Conservation (phyloP, 257 asterid species). For the Nicotiana obtusifolia region DNA sequence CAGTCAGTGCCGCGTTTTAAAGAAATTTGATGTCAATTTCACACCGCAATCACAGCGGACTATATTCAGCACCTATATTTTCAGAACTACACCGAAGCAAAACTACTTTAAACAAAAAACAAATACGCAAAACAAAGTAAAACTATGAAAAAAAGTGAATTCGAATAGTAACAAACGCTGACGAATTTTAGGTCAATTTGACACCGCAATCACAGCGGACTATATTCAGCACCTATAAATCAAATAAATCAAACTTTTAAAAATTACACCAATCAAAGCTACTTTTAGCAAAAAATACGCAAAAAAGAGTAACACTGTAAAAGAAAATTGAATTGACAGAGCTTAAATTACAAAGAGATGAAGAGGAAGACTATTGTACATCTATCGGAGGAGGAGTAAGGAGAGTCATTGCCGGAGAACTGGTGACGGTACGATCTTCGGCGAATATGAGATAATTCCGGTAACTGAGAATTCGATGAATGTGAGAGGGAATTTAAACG, state of each 20-base stretch:
- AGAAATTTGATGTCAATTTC: conserved; percentile 15
- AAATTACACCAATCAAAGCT: conserved; percentile 1
- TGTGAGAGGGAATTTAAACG: background rate
- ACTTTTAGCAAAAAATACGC: conserved; percentile 10
- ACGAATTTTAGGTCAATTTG: background rate
- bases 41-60: background rate
- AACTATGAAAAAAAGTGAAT: conserved; percentile 11
- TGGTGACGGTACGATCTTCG: conserved; percentile 34
- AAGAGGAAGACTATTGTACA: conserved; percentile 18
- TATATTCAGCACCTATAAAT: background rate
- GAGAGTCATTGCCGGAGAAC: conserved; percentile 44
- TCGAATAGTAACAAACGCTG: background rate
- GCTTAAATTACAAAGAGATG: background rate
- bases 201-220: background rate
- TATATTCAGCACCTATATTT: background rate
- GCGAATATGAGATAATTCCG: conserved; percentile 17
- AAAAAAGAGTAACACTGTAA: conserved; percentile 8
- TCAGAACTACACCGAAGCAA: background rate
- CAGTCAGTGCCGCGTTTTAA: background rate
- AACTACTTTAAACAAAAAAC: background rate
- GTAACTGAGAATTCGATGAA: background rate
- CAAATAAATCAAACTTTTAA: background rate
- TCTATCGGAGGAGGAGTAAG: conserved; percentile 54
- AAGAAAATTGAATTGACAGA: conserved; percentile 11
- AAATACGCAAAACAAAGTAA: conserved; percentile 4